Evolutionary conservation across 768 basidiomycete genomes (phyloP).

Genomic region (Collybiopsis confluens): DNA sequence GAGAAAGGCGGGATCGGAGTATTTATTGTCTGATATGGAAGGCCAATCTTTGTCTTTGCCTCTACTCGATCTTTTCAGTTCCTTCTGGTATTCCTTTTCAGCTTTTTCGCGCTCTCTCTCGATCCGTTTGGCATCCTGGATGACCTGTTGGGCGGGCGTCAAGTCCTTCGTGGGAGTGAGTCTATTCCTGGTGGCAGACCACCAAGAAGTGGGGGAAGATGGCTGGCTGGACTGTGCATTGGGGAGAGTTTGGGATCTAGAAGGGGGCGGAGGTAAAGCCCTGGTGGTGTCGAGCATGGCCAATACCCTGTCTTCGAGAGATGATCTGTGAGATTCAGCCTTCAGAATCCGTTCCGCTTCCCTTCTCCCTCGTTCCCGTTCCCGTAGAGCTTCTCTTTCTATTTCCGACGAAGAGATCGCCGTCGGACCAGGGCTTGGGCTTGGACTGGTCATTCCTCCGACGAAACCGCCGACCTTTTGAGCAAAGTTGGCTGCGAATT

Average conservation of each 20-base stretch:
- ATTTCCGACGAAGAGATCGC: conserved; percentile 39
- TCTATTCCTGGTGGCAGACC: conserved; percentile 67
- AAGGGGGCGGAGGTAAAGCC: conserved; percentile 54
- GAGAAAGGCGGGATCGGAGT: conserved; percentile 51
- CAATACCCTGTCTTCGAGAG: conserved; percentile 69
- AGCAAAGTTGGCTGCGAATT: conserved; percentile 70
- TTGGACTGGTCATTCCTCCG: conserved; percentile 42
- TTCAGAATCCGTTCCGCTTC: conserved; percentile 74
- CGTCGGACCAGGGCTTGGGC: conserved; percentile 28
- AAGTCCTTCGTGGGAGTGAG: conserved; percentile 79
- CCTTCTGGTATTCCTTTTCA: conserved; percentile 16
- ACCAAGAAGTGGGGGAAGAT: conserved; percentile 71
- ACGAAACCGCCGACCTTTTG: conserved; percentile 71
- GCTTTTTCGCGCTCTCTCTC: conserved; percentile 46
- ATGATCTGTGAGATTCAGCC: conserved; percentile 63
- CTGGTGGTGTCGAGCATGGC: conserved; percentile 62
- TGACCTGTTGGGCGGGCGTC: conserved; percentile 84
- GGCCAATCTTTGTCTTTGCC: conserved; percentile 58
- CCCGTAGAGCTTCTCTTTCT: conserved; percentile 75
- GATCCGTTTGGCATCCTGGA: conserved; percentile 66
- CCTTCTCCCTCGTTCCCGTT: conserved; percentile 68
- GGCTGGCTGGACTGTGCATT: conserved; percentile 21
- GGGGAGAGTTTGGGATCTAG: conserved; percentile 48
- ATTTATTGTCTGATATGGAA: conserved; percentile 45
- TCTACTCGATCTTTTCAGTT: conserved; percentile 27